Base-by-base conservation (phyloP, 495 filamentous ascomycete genomes). In the Penicillium lagena region DNA sequence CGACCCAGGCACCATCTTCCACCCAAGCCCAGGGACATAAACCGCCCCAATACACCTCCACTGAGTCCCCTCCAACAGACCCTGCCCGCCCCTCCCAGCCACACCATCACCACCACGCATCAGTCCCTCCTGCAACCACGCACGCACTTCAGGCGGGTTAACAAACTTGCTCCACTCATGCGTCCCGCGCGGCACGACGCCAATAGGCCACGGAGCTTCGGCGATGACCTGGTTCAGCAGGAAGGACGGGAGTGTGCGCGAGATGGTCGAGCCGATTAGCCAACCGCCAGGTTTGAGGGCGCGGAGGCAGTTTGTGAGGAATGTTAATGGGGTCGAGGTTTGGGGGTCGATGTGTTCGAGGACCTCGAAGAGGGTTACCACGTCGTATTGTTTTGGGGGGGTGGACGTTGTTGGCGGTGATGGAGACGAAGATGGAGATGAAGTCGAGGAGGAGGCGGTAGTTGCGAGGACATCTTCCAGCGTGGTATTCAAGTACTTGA, bases 151-250 rank as follows among this genome's bases (percentile, higher is more conserved):
- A 12, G 77, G 70, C 53, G 85, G 86, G 57, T 95, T 94, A 22
- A 98, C 80, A 61, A 97, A 98, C 62, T 96, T 95, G 12, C 68
- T 68, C 93, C 93, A 98, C 55, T 96, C 89, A 62, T 98, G 93
- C 41, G 93, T 96, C 0, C 93, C 93, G 42, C 77, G 76, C 14
- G 93, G 93, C 45, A 98, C 93, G 45, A 97, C 83, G 13, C 87
- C 70, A 37, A 95, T 62, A 4, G 96, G 64, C 66, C 93, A 73
- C 17, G 71, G 71, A 33, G 71, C 89, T 67, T 98, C 93, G 0
- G 93, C 93, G 42, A 96, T 74, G 17, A 97, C 59, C 54, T 96
- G 96, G 13, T 95, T 98, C 12, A 89, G 87, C 4, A 95, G 48
- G 82, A 87, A 98, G 37, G 85, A 90, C 38, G 79, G 81, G 75